Percentiles rank a stretch among this genome's conserved stretches.
Conservation (phyloP, 2,329 filamentous ascomycete genomes). For the Sporothrix protearum region DNA sequence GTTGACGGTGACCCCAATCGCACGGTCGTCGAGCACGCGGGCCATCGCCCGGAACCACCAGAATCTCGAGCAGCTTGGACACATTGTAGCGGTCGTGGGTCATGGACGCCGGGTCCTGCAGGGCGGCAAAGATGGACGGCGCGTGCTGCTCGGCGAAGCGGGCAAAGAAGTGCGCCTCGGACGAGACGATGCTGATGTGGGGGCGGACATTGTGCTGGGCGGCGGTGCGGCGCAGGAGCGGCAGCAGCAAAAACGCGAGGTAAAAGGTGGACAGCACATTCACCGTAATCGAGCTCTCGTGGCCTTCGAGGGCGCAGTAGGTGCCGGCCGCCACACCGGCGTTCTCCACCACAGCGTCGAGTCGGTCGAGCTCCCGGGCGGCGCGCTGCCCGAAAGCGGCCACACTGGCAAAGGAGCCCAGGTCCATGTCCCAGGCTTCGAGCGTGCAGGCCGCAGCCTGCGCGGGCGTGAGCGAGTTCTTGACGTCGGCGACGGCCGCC, state of each 20-base stretch:
- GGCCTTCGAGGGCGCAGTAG: conserved; percentile 32
- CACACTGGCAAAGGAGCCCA: conserved; percentile 46
- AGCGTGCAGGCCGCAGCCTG: conserved; percentile 32
- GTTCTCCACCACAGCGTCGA: conserved; percentile 45
- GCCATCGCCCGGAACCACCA: conserved; percentile 38
- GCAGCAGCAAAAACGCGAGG: conserved; percentile 44
- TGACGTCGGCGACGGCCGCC: conserved; percentile 40
- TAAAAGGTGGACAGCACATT: conserved; percentile 49
- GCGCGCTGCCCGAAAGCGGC: conserved; percentile 39
- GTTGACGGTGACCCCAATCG: conserved; percentile 40
- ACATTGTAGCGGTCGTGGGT: conserved; percentile 37
- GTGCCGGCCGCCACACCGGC: conserved; percentile 35
- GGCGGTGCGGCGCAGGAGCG: conserved; percentile 40
- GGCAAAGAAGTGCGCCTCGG: conserved; percentile 38
- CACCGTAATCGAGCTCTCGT: conserved; percentile 44
- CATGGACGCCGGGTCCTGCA: conserved; percentile 33
- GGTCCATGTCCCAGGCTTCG: conserved; percentile 51
- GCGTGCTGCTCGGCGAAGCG: conserved; percentile 36
- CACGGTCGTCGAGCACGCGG: conserved; percentile 31
- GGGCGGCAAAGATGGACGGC: conserved; percentile 36
- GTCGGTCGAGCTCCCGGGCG: conserved; percentile 35
- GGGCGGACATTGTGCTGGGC: conserved; percentile 36
- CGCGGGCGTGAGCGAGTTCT: conserved; percentile 29
- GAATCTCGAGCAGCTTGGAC: conserved; percentile 37
- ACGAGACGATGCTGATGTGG: conserved; percentile 41